Base-by-base conservation (phyloP, 108 stramenopile genomes). In the Asterionellopsis glacialis region DNA sequence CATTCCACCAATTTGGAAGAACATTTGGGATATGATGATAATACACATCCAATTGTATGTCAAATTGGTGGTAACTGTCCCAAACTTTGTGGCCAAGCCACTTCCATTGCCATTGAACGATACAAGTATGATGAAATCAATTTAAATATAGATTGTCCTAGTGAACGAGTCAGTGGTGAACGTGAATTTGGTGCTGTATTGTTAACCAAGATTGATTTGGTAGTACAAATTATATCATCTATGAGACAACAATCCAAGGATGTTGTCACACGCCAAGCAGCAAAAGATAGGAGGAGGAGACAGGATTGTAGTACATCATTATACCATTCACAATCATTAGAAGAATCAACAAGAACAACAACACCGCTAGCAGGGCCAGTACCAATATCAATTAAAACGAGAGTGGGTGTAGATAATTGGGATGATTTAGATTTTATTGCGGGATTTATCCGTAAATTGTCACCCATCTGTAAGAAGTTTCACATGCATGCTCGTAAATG, bases 121-220 rank as follows among this genome's bases (percentile, higher is more conserved):
- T 81, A 68, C 47, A 76, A 77, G 1, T 90, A 84, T 62, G 74
- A 85, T 53, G 75, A 78, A 64, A 72, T 90, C 19, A 84, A 90
- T 75, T 56, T 90, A n/a, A 90, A 90, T 70, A 57, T 72, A 16
- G 88, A 80, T 49, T 90, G 88, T 79, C 88, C 88, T 5, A 70
- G 68, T 15, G 68, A 78, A 43, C 57, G 78, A 47, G 88, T 87
- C 1, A 64, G 44, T 27, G 64, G 39, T 12, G 52, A 78, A 52
- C 65, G 69, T 28, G 55, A 65, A 45, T 87, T 84, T 59, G 87
- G 84, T 9, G 87, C 87, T 0, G 70, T 67, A 0, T 52, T 77
- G 39, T 77, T 77, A 73, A 66, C 70, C 50, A 60, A 76, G 18
- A 53, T 6, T 15, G 22, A 53, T 22, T 22, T 53, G 12, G 24